Evolutionary conservation across 352 stramenopile genomes (phyloP).

Genomic region (Phytophthora ramorum): DNA sequence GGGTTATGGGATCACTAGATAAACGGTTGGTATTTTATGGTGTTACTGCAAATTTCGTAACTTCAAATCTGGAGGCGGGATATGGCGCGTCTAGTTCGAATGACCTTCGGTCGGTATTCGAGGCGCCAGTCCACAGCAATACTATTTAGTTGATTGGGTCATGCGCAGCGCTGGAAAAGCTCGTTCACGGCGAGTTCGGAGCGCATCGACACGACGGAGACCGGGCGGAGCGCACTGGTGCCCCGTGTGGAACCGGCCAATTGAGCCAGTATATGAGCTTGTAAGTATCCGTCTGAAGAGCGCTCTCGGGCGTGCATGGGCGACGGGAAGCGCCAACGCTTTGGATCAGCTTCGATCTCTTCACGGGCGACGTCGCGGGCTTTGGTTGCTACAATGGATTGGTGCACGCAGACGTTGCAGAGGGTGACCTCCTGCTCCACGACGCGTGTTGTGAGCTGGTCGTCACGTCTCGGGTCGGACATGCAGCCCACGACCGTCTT

Average conservation of each 20-base stretch:
- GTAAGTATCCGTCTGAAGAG: slow-evolving; percentile 19
- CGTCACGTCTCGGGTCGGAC: slow-evolving; percentile 30
- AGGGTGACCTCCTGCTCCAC: slow-evolving; percentile 45
- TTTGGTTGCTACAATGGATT: slow-evolving; percentile 43
- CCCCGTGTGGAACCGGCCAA: slow-evolving; percentile 8
- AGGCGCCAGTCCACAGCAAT: slow-evolving; percentile 23
- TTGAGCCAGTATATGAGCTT: slow-evolving; percentile 21
- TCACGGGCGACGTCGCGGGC: slow-evolving; percentile 45
- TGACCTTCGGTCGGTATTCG: slow-evolving; percentile 26
- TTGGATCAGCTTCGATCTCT: slow-evolving; percentile 39
- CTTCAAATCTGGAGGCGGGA: slow-evolving; percentile 13
- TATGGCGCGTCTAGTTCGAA: slow-evolving; percentile 6
- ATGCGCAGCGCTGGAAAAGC: slow-evolving; percentile 36
- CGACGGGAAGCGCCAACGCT: slow-evolving; percentile 27
- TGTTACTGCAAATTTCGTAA: slow-evolving; percentile 31
- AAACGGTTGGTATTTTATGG: background rate
- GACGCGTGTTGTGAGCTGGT: slow-evolving; percentile 28
- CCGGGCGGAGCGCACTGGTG: slow-evolving; percentile 19
- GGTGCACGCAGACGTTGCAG: slow-evolving; percentile 50
- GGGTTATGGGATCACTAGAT: too few relatives aligned
- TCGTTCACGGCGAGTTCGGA: slow-evolving; percentile 32
- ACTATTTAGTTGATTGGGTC: slow-evolving; percentile 15
- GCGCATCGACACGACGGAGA: slow-evolving; percentile 19
- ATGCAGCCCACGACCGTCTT: slow-evolving; percentile 44
- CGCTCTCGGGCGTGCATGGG: slow-evolving; percentile 17